Conservation (phyloP, 768 basidiomycete genomes). For the Clathrus columnatus region DNA sequence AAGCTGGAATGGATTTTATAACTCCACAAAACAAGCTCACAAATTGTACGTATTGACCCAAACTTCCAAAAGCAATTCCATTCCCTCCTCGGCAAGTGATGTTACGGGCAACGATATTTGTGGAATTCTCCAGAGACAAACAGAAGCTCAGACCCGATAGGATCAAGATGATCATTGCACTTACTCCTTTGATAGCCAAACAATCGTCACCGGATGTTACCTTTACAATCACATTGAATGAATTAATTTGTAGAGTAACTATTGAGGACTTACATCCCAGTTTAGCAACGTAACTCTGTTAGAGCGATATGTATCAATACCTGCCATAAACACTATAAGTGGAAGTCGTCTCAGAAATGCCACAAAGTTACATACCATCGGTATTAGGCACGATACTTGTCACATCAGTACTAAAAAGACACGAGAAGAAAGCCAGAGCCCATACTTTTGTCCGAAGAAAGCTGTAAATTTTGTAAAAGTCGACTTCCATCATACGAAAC, state of each 20-base stretch:
- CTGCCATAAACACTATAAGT: slow-evolving; percentile 22
- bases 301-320: slow-evolving; percentile 49
- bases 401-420: background rate
- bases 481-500: background rate
- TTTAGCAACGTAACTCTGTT: slow-evolving; percentile 39
- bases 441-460: slow-evolving; percentile 43
- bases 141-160: background rate
- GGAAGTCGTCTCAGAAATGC: background rate
- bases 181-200: slow-evolving; percentile 53
- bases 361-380: slow-evolving; percentile 32
- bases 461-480: background rate
- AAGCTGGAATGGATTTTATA: background rate
- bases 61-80: slow-evolving; percentile 51
- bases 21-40: slow-evolving; percentile 21
- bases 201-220: slow-evolving; percentile 58
- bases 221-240: slow-evolving; percentile 7
- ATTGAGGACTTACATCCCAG: slow-evolving; percentile 34
- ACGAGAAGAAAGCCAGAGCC: background rate
- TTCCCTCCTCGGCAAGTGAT: slow-evolving; percentile 51
- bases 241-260: background rate
- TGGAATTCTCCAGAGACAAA: slow-evolving; percentile 36
- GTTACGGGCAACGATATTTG: slow-evolving; percentile 39
- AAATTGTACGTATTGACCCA: slow-evolving; percentile 48
- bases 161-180: slow-evolving; percentile 15
- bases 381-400: slow-evolving; percentile 49